phyloP scores from a whole-genome alignment of 2,329 filamentous ascomycete species.

The Talaromyces amestolkiae region DNA sequence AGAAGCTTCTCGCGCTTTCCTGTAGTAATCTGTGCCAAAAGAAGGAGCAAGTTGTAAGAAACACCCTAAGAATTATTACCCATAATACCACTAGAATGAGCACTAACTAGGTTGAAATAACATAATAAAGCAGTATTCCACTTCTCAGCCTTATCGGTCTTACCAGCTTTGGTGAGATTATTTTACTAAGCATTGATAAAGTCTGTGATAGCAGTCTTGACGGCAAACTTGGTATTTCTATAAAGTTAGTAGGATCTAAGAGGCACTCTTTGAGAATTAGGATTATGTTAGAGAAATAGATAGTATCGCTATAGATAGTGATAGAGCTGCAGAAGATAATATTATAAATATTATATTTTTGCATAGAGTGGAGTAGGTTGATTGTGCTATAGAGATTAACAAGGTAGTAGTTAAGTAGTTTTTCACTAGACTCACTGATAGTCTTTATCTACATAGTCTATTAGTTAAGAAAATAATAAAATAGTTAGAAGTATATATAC shows the following conservation, averaged over 20 bases:
- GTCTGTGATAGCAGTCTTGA: conserved; percentile 89
- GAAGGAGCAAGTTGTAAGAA: conserved; percentile 90
- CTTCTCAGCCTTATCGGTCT: conserved; percentile 67
- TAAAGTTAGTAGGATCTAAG: conserved; percentile 96
- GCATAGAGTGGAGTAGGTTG: conserved; percentile 80
- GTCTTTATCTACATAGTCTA: conserved; percentile 93
- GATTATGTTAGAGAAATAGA: conserved; percentile 95
- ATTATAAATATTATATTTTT: conserved; percentile 85
- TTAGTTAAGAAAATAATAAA: too few relatives aligned
- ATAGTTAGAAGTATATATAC: too few relatives aligned
- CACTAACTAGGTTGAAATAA: conserved; percentile 97
- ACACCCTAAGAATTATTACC: conserved; percentile 95
- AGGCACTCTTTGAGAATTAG: conserved; percentile 97
- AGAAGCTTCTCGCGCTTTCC: conserved; percentile 91
- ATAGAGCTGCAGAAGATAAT: conserved; percentile 98
- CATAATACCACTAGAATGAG: conserved; percentile 94
- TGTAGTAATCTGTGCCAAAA: conserved; percentile 92
- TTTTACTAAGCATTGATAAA: conserved; percentile 84
- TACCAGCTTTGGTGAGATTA: conserved; percentile 75
- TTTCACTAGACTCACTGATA: conserved; percentile 90
- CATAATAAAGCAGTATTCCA: conserved; percentile 92
- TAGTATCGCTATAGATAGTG: conserved; percentile 97
- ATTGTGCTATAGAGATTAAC: conserved; percentile 95
- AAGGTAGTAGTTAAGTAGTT: conserved; percentile 94
- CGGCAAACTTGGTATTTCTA: conserved; percentile 90